Base-by-base conservation (phyloP, 306 rosid species). In the Vigna reflexopilosa region DNA sequence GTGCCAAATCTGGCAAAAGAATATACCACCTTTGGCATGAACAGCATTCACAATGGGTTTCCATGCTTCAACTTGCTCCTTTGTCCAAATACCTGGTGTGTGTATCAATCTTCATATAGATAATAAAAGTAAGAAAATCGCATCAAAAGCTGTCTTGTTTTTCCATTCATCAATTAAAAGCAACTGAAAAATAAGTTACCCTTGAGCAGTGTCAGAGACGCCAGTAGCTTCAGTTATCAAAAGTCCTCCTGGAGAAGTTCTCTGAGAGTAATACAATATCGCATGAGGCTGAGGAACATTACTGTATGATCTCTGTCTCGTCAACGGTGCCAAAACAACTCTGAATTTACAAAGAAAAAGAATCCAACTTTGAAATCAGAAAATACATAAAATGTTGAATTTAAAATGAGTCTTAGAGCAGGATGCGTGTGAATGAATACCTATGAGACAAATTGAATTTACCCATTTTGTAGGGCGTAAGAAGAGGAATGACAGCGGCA, bases 261-360 rank as follows among this genome's bases (percentile, higher is more conserved):
- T 83, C 63, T 89, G 91, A 28, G 96, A 80, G 73, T 90, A 91
- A 80, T 88, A 87, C 48, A 91, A 82, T 47, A 87, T 61, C 30
- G 87, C 93, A 77, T 85, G 91, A 1, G 89, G 84, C 83, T 85
- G 90, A 68, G 93, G 90, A 74, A 87, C 85, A 48, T 83, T 79
- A 52, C 44, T 32, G 78, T 71, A 71, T 34, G 76, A 51, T 19
- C 64, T 71, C 64, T n/a, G 63, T 71, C 76, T 71, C 1, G 76
- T 77, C 66, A 89, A 40, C 11, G 93, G 88, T 40, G 93, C 87
- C 81, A 89, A 77, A 56, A 81, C 91, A 49, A 89, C 42, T 65
- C 89, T 89, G 80, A 32, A 51, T 32, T 30, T 34, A 26, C 19
- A 68, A 34, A 9, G 11, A 49, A 51, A 54, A 5, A 16, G 4